These are phyloP conservation scores for Phytophthora sansomeana DNA, from an alignment of 352 stramenopile species.

Conservation along the genomic window DNA sequence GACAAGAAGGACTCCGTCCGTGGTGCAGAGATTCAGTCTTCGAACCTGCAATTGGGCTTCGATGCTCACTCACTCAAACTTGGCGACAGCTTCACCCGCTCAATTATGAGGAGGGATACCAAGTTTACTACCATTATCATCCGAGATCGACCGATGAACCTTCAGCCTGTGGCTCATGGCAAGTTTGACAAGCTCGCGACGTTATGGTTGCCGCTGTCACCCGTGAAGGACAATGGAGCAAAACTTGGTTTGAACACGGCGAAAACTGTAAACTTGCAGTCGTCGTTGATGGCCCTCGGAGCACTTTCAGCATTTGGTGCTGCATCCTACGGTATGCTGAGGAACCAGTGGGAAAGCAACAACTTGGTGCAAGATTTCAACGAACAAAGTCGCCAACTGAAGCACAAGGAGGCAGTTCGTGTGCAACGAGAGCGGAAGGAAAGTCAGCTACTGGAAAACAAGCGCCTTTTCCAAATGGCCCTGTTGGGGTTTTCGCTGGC, in stretches of 20 bases:
- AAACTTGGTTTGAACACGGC: background rate
- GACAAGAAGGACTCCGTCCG: background rate
- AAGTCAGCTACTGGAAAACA: background rate
- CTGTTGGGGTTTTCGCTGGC: background rate
- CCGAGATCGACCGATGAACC: background rate
- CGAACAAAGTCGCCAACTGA: background rate
- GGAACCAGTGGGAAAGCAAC: slow-evolving; percentile 12
- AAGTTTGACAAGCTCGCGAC: background rate
- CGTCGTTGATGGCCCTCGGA: slow-evolving; percentile 5
- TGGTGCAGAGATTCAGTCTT: background rate
- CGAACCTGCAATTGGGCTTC: background rate
- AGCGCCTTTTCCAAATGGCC: background rate
- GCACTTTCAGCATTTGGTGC: slow-evolving; percentile 12
- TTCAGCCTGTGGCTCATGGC: background rate
- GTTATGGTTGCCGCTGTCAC: background rate
- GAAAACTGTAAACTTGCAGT: background rate
- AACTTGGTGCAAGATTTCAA: slow-evolving; percentile 3
- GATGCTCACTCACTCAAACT: background rate
- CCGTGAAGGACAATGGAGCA: background rate
- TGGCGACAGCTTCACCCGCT: background rate
- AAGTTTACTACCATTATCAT: background rate
- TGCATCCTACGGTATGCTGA: slow-evolving; percentile 12
- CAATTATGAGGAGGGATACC: background rate
- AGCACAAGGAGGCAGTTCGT: background rate
- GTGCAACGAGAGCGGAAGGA: background rate